phyloP scores from a whole-genome alignment of 2,329 filamentous ascomycete species.

The Aspergillus luchuensis region DNA sequence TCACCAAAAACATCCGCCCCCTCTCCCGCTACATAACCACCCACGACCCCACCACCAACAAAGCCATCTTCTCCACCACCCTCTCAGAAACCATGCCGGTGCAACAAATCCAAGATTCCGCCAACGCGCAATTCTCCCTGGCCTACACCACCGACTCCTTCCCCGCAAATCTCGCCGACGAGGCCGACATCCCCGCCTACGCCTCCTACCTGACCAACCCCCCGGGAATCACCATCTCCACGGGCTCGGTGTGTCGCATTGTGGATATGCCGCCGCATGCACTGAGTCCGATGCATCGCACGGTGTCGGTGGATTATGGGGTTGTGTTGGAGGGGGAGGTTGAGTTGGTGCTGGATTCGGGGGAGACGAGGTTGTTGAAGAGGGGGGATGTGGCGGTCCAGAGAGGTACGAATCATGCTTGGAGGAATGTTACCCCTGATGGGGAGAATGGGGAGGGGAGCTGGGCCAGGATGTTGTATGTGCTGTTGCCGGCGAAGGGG shows the following conservation, averaged over 20 bases:
- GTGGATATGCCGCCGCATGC: slow-evolving; percentile 50
- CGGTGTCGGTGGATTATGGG: slow-evolving; percentile 55
- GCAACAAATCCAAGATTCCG: slow-evolving; percentile 39
- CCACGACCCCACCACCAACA: slow-evolving; percentile 37
- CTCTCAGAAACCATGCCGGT: slow-evolving; percentile 28
- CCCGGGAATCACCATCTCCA: slow-evolving; percentile 53
- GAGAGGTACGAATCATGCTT: slow-evolving; percentile 43
- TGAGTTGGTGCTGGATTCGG: slow-evolving; percentile 53
- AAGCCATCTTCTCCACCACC: slow-evolving; percentile 38
- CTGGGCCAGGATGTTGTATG: slow-evolving; percentile 34
- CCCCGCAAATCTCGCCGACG: slow-evolving; percentile 50
- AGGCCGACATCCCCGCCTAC: slow-evolving; percentile 53
- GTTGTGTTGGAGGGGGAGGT: slow-evolving; percentile 55
- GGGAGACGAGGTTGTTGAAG: slow-evolving; percentile 48
- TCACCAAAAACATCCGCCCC: slow-evolving; percentile 38
- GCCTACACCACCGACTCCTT: slow-evolving; percentile 53
- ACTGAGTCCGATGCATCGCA: slow-evolving; percentile 53
- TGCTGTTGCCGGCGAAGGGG: slow-evolving; percentile 26
- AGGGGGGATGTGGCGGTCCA: slow-evolving; percentile 58
- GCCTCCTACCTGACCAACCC: slow-evolving; percentile 45
- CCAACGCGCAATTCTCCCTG: slow-evolving; percentile 52
- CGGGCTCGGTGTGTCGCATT: slow-evolving; percentile 42
- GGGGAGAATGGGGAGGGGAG: slow-evolving; percentile 14
- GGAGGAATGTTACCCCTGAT: slow-evolving; percentile 38
- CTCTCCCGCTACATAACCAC: slow-evolving; percentile 35